Evolutionary conservation across 2,329 filamentous ascomycete species (phyloP).

Genomic region (Chaetomiaceae sp.): DNA sequence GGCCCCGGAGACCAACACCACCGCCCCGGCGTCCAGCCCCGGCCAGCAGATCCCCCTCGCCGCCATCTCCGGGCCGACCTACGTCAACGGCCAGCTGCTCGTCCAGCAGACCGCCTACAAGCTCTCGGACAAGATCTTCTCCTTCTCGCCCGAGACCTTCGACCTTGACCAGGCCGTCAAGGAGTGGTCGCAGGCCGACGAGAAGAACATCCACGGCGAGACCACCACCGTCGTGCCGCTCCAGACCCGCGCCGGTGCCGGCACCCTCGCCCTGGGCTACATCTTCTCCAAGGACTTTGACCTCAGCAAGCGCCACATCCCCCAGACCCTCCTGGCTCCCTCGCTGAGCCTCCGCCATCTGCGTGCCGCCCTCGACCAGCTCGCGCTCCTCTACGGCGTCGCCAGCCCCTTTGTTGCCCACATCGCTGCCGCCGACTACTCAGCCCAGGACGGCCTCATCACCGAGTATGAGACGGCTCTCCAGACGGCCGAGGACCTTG

Average conservation of each 20-base stretch:
- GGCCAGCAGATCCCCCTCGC: slow-evolving; percentile 50
- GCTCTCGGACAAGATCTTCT: slow-evolving; percentile 94
- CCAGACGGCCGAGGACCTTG: slow-evolving; percentile 80
- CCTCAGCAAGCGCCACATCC: slow-evolving; percentile 81
- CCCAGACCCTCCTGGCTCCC: slow-evolving; percentile 84
- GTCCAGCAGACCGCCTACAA: slow-evolving; percentile 95
- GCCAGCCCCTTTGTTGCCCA: slow-evolving; percentile 92
- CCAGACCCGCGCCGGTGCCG: slow-evolving; percentile 84
- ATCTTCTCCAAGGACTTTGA: slow-evolving; percentile 98
- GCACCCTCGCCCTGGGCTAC: slow-evolving; percentile 88
- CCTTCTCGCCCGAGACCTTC: slow-evolving; percentile 91
- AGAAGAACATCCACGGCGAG: slow-evolving; percentile 78
- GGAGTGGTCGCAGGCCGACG: slow-evolving; percentile 64
- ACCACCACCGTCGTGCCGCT: slow-evolving; percentile 71
- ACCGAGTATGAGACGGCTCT: slow-evolving; percentile 82
- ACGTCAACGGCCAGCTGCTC: slow-evolving; percentile 86
- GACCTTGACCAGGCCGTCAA: slow-evolving; percentile 81
- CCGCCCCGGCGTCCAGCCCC: slow-evolving; percentile 32
- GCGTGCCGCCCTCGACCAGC: slow-evolving; percentile 80
- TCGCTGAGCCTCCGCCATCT: slow-evolving; percentile 77
- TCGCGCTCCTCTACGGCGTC: slow-evolving; percentile 84
- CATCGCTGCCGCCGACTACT: slow-evolving; percentile 85
- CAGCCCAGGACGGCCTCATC: slow-evolving; percentile 63
- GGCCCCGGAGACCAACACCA: slow-evolving; percentile 29
- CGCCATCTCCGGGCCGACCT: slow-evolving; percentile 78